Conservation (phyloP, 257 asterid species). For the Nemophila menziesii region DNA sequence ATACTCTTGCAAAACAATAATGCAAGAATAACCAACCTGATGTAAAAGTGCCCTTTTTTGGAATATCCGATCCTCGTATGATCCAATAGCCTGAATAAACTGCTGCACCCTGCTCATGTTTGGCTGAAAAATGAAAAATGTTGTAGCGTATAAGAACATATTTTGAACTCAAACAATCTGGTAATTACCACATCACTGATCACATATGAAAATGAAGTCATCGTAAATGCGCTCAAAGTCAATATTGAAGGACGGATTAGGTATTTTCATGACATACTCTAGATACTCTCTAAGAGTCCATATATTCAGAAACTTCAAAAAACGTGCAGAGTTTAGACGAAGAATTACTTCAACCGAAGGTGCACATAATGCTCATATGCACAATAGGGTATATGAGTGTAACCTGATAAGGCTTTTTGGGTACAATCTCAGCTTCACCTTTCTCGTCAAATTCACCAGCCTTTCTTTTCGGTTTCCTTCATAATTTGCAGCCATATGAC, state of each 20-base stretch:
- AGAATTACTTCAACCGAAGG: not conserved
- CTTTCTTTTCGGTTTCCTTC: slow-evolving; percentile 92
- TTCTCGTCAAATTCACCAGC: slow-evolving; percentile 95
- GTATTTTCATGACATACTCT: slow-evolving; percentile 83
- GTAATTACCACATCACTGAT: slow-evolving; percentile 80
- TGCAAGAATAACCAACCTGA: slow-evolving; percentile 37
- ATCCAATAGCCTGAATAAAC: slow-evolving; percentile 92
- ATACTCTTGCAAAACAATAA: not conserved
- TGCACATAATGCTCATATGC: not conserved
- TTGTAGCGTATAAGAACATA: slow-evolving; percentile 9
- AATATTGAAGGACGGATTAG: slow-evolving; percentile 65
- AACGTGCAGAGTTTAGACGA: not conserved
- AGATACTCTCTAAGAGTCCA: slow-evolving; percentile 97
- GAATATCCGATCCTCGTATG: slow-evolving; percentile 81
- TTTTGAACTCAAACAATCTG: not conserved
- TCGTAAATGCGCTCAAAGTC: slow-evolving; percentile 81
- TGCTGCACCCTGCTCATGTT: slow-evolving; percentile 71
- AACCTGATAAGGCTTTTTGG: slow-evolving; percentile 92
- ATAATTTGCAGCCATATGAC: slow-evolving; percentile 84
- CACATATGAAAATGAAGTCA: slow-evolving; percentile 92
- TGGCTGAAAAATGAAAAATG: slow-evolving; percentile 44
- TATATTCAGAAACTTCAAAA: slow-evolving; percentile 75
- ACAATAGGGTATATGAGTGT: not conserved
- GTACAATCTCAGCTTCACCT: slow-evolving; percentile 59
- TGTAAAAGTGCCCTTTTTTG: slow-evolving; percentile 83